Base-by-base conservation (phyloP, 192 early-diverging fungal species). In the Gryganskiella cystojenkinii region DNA sequence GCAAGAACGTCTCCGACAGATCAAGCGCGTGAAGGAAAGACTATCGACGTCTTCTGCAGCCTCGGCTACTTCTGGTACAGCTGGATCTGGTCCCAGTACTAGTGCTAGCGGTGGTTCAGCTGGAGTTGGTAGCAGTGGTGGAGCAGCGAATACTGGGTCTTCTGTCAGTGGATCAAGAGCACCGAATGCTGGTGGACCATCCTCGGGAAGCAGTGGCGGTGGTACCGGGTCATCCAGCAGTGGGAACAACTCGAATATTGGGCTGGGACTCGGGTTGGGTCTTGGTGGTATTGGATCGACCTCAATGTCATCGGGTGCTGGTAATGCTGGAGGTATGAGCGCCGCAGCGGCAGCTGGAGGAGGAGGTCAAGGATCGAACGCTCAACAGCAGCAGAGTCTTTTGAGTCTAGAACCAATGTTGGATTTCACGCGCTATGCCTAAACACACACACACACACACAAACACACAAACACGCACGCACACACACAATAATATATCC, bases 1-100 rank as follows among this genome's bases (percentile, higher is more conserved):
- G 88, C 83, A 88, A 43, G 94, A 94, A 57, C 86, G 98, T n/a
- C 68, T 99, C 70, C 87, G 91, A 47, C 94, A 95, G 64, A 96
- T 99, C 80, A 96, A 95, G 79, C 85, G 92, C 43, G 85, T 98
- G 24, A 87, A 86, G 33, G 87, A 89, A 46, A 70, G 91, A 37
- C 20, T 82, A 42, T 30, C 35, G 20, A 51, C 49, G 11, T 30
- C 64, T 14, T 63, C 31, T 33, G 71, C 27, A 31, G 61, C 40
- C 14, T 24, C 59, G 31, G 25, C 47, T 13, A 7, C 70, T 49
- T 59, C 57, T 5, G 56, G 35, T 25, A 4, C 31, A 28, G 50
- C 35, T 22, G 56, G 34, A 58, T 35, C 43, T 14, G n/a, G 55
- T 33, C n/a, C 57, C 25, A 34, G 46, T 57, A 27, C 55, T 15